phyloP scores from a whole-genome alignment of 2,329 filamentous ascomycete genomes.

The Pyricularia grisea region DNA sequence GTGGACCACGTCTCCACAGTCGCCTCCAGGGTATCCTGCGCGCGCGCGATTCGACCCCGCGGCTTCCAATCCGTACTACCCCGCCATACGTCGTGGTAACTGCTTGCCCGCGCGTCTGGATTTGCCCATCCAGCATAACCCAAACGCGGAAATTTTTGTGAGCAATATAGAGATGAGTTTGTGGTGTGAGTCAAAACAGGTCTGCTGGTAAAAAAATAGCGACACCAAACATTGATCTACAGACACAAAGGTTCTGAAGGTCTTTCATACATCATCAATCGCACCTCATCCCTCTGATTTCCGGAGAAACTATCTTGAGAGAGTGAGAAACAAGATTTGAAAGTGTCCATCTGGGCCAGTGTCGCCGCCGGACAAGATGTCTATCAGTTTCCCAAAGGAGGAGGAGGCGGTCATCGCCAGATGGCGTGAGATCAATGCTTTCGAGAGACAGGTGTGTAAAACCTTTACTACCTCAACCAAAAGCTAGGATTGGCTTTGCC shows the following conservation, averaged over 20 bases:
- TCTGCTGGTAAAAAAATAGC: not conserved
- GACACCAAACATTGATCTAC: not conserved
- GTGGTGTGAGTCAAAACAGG: not conserved
- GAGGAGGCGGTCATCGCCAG: constrained; percentile 76
- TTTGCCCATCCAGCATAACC: not conserved
- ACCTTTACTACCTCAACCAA: not conserved
- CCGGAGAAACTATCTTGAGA: not conserved
- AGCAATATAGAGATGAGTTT: not conserved
- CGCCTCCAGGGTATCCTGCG: not conserved
- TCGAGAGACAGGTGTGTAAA: constrained; percentile 62
- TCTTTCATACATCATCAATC: not conserved
- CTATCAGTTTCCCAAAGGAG: constrained; percentile 86
- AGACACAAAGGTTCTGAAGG: not conserved
- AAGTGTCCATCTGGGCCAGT: not conserved
- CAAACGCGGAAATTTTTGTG: not conserved
- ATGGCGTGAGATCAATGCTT: constrained; percentile 91
- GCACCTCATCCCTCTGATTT: not conserved
- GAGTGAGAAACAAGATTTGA: not conserved
- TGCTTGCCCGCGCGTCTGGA: not conserved
- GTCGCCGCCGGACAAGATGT: constrained; percentile 40
- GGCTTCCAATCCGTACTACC: not conserved
- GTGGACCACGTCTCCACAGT: not conserved
- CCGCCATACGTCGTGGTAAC: not conserved
- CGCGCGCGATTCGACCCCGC: not conserved
- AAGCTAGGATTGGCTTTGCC: not conserved